Conservation (phyloP, 371 early-diverging fungal genomes). For the Mucor circinelloides region DNA sequence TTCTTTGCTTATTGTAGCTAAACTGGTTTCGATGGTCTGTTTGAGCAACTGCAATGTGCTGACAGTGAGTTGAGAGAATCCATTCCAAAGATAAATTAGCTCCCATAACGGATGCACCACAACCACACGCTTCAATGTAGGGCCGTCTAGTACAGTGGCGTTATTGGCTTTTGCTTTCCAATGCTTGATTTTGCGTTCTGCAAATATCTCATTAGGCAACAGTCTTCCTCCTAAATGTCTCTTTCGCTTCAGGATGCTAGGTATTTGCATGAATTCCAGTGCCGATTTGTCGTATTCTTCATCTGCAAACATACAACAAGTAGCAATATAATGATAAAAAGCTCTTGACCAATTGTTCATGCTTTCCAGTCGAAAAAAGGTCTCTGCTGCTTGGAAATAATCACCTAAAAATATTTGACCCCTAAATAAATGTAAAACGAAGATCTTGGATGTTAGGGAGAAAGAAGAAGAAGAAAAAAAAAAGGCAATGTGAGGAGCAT, state of each 20-base stretch:
- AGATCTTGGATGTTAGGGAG: not conserved
- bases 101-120: slow-evolving; percentile 52
- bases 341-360: slow-evolving; percentile 59
- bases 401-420: slow-evolving; percentile 55
- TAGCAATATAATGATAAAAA: slow-evolving; percentile 56
- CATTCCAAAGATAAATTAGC: slow-evolving; percentile 53
- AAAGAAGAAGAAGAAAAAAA: not conserved
- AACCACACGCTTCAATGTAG: slow-evolving; percentile 29
- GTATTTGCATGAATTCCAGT: slow-evolving; percentile 47
- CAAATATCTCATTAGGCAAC: slow-evolving; percentile 51
- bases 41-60: slow-evolving; percentile 35
- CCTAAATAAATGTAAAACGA: slow-evolving; percentile 20
- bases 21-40: slow-evolving; percentile 13
- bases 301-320: slow-evolving; percentile 56
- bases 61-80: slow-evolving; percentile 38
- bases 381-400: slow-evolving; percentile 53
- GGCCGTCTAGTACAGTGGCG: slow-evolving; percentile 29
- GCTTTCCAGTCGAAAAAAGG: slow-evolving; percentile 49
- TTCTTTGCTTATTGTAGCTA: slow-evolving; percentile 8
- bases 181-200: slow-evolving; percentile 44
- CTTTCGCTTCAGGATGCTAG: slow-evolving; percentile 36
- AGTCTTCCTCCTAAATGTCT: slow-evolving; percentile 35
- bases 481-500: not conserved
- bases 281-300: slow-evolving; percentile 54
- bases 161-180: slow-evolving; percentile 29